Percentiles rank a stretch among this genome's conserved stretches.
Evolutionary conservation across 2,329 filamentous ascomycete genomes (phyloP).

Genomic region (Trichoderma koningii): DNA sequence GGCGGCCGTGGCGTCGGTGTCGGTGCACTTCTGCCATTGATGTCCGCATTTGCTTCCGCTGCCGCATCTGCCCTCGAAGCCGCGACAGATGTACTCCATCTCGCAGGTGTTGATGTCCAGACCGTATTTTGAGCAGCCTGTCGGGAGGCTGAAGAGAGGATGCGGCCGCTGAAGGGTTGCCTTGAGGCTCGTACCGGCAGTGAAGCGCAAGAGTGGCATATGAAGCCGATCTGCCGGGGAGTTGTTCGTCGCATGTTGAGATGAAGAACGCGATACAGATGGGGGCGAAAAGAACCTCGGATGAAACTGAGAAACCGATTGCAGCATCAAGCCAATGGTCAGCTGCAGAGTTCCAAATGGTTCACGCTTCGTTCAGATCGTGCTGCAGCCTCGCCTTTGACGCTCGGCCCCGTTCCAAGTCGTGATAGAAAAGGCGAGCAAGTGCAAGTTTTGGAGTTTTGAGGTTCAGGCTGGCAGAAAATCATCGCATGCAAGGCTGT

Average conservation of each 20-base stretch:
- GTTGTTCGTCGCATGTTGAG: constrained; percentile 45
- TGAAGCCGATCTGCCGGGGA: constrained; percentile 39
- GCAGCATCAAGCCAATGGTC: too few species aligned
- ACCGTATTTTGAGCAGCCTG: constrained; percentile 19
- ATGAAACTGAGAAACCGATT: not conserved
- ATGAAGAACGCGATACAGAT: not conserved
- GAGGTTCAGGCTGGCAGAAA: constrained; percentile 23
- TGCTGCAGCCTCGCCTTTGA: not conserved
- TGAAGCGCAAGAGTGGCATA: constrained; percentile 50
- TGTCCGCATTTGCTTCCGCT: constrained; percentile 3
- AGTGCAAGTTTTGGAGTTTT: constrained; percentile 8
- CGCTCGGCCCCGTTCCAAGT: not conserved
- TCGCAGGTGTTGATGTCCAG: constrained; percentile 27
- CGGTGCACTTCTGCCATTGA: constrained; percentile 25
- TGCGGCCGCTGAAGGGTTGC: constrained; percentile 34
- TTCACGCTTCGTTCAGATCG: not conserved
- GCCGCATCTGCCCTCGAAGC: constrained; percentile 10
- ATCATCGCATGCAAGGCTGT: constrained; percentile 28
- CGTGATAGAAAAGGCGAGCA: not conserved
- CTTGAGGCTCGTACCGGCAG: constrained; percentile 35
- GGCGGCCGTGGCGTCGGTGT: constrained; percentile 34
- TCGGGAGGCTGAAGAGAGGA: constrained; percentile 30
- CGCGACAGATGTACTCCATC: constrained; percentile 36
- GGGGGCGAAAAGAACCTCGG: not conserved
- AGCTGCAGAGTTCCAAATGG: too few species aligned